A percentile compares a stretch with the other conserved stretches of the same genome.
phyloP scores from a whole-genome alignment of 202 grass and related monocot species.

The Setaria italica region DNA sequence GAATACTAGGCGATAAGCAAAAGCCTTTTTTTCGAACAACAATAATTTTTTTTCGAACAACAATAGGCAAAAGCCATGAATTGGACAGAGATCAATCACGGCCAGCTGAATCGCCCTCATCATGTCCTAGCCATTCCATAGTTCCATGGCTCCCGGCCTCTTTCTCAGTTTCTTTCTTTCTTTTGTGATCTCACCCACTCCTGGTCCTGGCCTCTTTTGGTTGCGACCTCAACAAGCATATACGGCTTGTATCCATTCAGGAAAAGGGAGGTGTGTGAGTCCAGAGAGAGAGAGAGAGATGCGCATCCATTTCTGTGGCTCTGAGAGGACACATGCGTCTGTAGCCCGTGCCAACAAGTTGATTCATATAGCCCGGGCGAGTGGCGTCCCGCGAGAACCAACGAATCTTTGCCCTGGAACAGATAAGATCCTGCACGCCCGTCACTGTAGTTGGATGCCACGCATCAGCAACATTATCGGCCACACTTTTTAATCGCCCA shows the following conservation, averaged over 20 bases:
- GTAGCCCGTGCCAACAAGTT: not conserved
- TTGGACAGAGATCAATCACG: constrained; percentile 17
- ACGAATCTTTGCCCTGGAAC: constrained; percentile 30
- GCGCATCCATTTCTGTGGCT: constrained; percentile 27
- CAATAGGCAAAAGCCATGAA: not conserved
- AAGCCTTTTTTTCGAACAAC: not conserved
- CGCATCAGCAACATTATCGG: constrained; percentile 38
- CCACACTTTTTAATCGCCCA: constrained; percentile 21
- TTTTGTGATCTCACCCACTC: not conserved
- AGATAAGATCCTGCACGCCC: constrained; percentile 45
- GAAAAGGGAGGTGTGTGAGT: not conserved
- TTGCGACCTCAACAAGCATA: not conserved
- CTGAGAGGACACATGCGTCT: not conserved
- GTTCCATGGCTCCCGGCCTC: not conserved
- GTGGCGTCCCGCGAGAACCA: not conserved
- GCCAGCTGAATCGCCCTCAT: not conserved
- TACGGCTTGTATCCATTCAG: constrained; percentile 19
- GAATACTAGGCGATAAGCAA: not conserved
- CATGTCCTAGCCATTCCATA: not conserved
- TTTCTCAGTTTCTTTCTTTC: not conserved
- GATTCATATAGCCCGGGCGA: constrained; percentile 3
- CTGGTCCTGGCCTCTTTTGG: not conserved
- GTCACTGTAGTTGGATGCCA: constrained; percentile 49
- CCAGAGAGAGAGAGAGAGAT: not conserved
- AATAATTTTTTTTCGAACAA: too few species aligned